phyloP scores from a whole-genome alignment of 169 alveolate genomes.

The Cryptosporidium meleagridis region DNA sequence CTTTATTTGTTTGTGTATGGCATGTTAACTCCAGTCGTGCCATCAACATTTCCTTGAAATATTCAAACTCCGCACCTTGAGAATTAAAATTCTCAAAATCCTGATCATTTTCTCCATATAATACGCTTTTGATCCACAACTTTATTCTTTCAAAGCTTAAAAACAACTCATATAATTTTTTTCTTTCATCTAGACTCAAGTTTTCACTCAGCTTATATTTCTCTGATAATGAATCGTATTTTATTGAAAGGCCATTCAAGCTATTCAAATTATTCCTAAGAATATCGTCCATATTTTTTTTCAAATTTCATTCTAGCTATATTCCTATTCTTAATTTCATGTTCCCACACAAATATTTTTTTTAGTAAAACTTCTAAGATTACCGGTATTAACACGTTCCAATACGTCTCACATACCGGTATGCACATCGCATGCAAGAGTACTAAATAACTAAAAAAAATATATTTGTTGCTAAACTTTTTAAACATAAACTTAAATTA shows the following conservation, averaged over 20 bases:
- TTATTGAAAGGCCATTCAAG: slow-evolving; percentile 20
- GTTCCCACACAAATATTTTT: not conserved
- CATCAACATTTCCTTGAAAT: slow-evolving; percentile 1
- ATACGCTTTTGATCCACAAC: slow-evolving; percentile 36
- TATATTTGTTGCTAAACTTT: not conserved
- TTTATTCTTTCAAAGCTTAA: slow-evolving; percentile 23
- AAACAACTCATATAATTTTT: slow-evolving; percentile 4
- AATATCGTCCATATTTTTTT: slow-evolving; percentile 2
- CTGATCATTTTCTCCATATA: slow-evolving; percentile 18
- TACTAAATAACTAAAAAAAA: not conserved
- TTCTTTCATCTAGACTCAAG: slow-evolving; percentile 8
- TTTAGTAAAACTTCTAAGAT: not conserved
- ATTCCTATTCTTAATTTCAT: not conserved
- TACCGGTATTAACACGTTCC: not conserved
- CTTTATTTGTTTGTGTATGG: not conserved
- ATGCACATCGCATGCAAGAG: not conserved
- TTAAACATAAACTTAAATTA: not conserved
- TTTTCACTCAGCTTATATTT: not conserved
- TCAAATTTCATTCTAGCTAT: not conserved
- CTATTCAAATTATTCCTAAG: slow-evolving; percentile 13
- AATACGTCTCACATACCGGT: not conserved
- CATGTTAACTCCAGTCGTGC: not conserved
- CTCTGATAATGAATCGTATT: not conserved
- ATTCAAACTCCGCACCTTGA: not conserved
- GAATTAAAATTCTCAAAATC: not conserved